phyloP scores from a whole-genome alignment of 176 grass and related monocot genomes.

The Neostapfia colusana region DNA sequence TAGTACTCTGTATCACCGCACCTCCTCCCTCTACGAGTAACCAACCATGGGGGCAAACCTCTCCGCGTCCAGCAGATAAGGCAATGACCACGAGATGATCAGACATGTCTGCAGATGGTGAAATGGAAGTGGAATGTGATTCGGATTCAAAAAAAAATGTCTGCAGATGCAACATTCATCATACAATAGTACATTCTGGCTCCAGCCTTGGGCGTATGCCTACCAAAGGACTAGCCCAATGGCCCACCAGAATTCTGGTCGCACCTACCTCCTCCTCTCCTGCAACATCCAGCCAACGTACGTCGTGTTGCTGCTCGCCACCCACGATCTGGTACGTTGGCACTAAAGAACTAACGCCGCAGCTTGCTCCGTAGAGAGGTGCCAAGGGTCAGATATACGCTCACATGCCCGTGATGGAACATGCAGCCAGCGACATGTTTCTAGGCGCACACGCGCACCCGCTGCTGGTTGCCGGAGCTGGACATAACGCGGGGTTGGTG shows the following conservation, averaged over 20 bases:
- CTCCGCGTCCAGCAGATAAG: no score
- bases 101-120: no score
- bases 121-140: no score
- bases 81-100: no score
- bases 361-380: not conserved
- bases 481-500: constrained; percentile 10
- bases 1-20: no score
- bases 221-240: not conserved
- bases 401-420: not conserved
- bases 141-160: no score
- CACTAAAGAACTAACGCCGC: not conserved
- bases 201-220: not conserved
- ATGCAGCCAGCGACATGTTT: not conserved
- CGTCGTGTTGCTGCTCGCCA: not conserved
- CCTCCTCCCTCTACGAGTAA: no score
- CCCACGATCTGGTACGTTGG: constrained; percentile 1
- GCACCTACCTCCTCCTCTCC: constrained; percentile 19
- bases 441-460: not conserved
- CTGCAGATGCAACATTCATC: not conserved
- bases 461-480: not conserved
- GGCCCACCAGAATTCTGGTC: constrained; percentile 34
- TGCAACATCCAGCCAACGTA: constrained; percentile 7
- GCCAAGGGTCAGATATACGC: not conserved
- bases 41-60: no score
- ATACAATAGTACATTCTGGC: not conserved